phyloP scores from a whole-genome alignment of 1,139 yeast genomes.

The Ogataea hybrid region DNA sequence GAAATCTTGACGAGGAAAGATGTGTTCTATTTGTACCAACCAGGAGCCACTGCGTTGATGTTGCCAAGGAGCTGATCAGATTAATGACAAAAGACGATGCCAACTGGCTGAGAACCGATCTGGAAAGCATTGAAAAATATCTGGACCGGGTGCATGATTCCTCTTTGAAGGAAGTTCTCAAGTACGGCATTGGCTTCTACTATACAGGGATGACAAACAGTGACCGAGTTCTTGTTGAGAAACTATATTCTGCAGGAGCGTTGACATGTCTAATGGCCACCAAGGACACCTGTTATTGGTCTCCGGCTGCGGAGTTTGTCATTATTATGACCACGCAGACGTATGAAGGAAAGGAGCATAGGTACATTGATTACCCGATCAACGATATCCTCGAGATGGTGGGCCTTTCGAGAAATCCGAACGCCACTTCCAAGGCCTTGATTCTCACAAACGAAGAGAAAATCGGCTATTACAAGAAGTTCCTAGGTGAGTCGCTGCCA shows the following conservation, averaged over 20 bases:
- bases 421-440: slow-evolving; percentile 38
- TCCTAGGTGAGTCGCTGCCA: slow-evolving; percentile 74
- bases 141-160: slow-evolving; percentile 47
- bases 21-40: slow-evolving; percentile 55
- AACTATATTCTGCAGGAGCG: slow-evolving; percentile 47
- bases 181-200: slow-evolving; percentile 66
- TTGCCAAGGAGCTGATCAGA: slow-evolving; percentile 45
- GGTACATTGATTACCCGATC: slow-evolving; percentile 67
- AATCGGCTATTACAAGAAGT: slow-evolving; percentile 65
- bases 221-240: slow-evolving; percentile 56
- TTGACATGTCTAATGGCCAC: slow-evolving; percentile 58
- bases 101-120: slow-evolving; percentile 35
- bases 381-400: slow-evolving; percentile 71
- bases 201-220: slow-evolving; percentile 56
- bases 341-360: slow-evolving; percentile 71
- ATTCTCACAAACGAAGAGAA: slow-evolving; percentile 58
- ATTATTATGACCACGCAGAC: slow-evolving; percentile 69
- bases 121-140: slow-evolving; percentile 43
- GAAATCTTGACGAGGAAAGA: slow-evolving; percentile 24
- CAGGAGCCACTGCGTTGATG: slow-evolving; percentile 53
- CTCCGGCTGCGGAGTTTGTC: slow-evolving; percentile 55
- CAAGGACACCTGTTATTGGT: slow-evolving; percentile 49
- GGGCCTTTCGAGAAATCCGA: slow-evolving; percentile 49
- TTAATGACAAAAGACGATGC: slow-evolving; percentile 33
- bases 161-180: slow-evolving; percentile 42